These are phyloP conservation scores for Leucocoprinus leucothites DNA, from an alignment of 768 basidiomycete species.

Conservation along the genomic window DNA sequence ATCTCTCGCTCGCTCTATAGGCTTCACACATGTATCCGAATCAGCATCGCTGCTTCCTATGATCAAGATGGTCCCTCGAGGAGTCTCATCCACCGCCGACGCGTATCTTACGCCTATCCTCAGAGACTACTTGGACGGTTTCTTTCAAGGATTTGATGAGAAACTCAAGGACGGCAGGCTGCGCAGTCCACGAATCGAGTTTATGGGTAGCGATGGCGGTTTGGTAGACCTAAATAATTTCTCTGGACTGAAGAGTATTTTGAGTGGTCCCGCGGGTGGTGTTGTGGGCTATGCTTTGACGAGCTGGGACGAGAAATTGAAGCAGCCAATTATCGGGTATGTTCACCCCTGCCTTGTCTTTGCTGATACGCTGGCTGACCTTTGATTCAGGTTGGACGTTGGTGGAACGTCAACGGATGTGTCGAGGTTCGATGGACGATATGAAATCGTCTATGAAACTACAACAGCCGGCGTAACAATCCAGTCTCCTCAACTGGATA, in stretches of 20 bases:
- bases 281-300: constrained; percentile 94
- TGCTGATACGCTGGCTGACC: neutral
- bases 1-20: constrained; percentile 67
- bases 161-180: constrained; percentile 60
- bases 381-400: constrained; percentile 66
- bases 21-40: constrained; percentile 89
- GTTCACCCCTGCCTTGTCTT: constrained; percentile 21
- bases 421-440: constrained; percentile 86
- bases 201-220: constrained; percentile 95
- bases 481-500: constrained; percentile 90
- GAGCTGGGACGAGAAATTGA: constrained; percentile 76
- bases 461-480: constrained; percentile 94
- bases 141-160: constrained; percentile 84
- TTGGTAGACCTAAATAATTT: constrained; percentile 79
- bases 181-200: constrained; percentile 76
- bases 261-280: constrained; percentile 92
- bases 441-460: constrained; percentile 92
- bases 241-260: constrained; percentile 88
- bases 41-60: constrained; percentile 86
- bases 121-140: constrained; percentile 81
- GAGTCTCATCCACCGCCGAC: constrained; percentile 89
- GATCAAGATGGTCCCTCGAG: constrained; percentile 95
- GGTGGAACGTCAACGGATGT: constrained; percentile 97
- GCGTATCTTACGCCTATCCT: constrained; percentile 94
- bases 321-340: constrained; percentile 80